Evolutionary conservation across 257 asterid genomes (phyloP).

Genomic region (Catharanthus roseus): DNA sequence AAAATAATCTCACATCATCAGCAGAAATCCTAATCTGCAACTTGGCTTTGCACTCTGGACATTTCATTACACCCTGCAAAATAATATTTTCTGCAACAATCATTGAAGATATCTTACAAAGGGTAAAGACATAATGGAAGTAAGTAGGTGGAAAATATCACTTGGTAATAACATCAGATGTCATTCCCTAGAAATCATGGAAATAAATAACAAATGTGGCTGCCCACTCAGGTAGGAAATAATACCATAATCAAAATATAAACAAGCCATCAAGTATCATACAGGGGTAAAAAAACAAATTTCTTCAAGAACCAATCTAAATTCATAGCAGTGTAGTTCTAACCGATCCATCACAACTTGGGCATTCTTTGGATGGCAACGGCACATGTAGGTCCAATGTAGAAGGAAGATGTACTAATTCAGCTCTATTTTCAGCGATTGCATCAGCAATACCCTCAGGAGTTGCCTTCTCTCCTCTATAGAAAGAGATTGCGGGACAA

Average conservation of each 20-base stretch:
- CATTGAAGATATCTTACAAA: conserved; percentile 18
- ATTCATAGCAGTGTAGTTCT: conserved; percentile 26
- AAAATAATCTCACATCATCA: conserved; percentile 70
- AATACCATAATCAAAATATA: not conserved
- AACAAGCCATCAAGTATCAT: conserved; percentile 6
- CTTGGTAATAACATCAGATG: too few species aligned
- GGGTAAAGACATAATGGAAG: not conserved
- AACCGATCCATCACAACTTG: conserved; percentile 87
- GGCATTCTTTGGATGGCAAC: conserved; percentile 83
- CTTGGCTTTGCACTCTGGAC: conserved; percentile 94
- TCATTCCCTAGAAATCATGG: not conserved
- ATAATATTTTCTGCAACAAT: conserved; percentile 18
- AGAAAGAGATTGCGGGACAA: conserved; percentile 14
- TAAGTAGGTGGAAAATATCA: not conserved
- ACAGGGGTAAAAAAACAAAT: conserved; percentile 12
- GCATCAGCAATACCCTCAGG: conserved; percentile 88
- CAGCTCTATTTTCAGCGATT: conserved; percentile 84
- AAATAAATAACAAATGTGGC: not conserved
- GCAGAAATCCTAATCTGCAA: conserved; percentile 76
- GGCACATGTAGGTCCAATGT: conserved; percentile 68
- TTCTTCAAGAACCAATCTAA: conserved; percentile 8
- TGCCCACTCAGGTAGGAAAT: not conserved
- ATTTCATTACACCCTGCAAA: conserved; percentile 94
- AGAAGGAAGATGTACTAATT: conserved; percentile 86
- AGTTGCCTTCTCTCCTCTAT: conserved; percentile 95